Percentiles rank a stretch among this genome's conserved stretches.
Evolutionary conservation across 2,329 filamentous ascomycete genomes (phyloP).

Genomic region (Pseudocercospora cruenta): DNA sequence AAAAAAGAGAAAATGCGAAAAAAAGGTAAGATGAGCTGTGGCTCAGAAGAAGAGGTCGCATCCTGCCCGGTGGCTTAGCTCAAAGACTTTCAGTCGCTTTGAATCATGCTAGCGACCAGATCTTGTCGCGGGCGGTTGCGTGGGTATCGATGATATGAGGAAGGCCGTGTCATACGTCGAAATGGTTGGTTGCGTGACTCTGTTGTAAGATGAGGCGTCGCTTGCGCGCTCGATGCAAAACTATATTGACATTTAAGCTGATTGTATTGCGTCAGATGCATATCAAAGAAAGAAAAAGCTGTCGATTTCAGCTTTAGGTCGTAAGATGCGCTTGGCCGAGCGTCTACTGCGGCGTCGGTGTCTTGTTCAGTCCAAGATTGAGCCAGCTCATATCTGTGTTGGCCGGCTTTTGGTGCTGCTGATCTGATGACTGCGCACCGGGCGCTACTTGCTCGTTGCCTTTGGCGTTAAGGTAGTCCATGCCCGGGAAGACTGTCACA

Average conservation of each 20-base stretch:
- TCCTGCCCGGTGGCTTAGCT: not conserved
- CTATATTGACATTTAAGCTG: not conserved
- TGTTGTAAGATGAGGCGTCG: not conserved
- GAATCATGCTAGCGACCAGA: not conserved
- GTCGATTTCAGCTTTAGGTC: constrained; percentile 7
- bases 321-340: not conserved
- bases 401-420: constrained; percentile 45
- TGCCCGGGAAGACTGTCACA: constrained; percentile 43
- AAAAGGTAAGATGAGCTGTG: not conserved
- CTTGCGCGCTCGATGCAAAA: not conserved
- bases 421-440: constrained; percentile 15
- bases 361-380: constrained; percentile 57
- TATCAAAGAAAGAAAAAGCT: constrained; percentile 2
- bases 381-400: constrained; percentile 75
- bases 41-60: not conserved
- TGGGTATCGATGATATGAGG: not conserved
- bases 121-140: not conserved
- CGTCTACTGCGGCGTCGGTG: not conserved
- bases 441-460: constrained; percentile 44
- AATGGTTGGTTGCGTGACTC: not conserved
- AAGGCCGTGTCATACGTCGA: not conserved
- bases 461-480: constrained; percentile 33
- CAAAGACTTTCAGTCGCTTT: not conserved
- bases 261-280: constrained; percentile 1
- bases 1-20: not conserved